Evolutionary conservation across 2,329 filamentous ascomycete species (phyloP).

Genomic region (Amauroascus niger): DNA sequence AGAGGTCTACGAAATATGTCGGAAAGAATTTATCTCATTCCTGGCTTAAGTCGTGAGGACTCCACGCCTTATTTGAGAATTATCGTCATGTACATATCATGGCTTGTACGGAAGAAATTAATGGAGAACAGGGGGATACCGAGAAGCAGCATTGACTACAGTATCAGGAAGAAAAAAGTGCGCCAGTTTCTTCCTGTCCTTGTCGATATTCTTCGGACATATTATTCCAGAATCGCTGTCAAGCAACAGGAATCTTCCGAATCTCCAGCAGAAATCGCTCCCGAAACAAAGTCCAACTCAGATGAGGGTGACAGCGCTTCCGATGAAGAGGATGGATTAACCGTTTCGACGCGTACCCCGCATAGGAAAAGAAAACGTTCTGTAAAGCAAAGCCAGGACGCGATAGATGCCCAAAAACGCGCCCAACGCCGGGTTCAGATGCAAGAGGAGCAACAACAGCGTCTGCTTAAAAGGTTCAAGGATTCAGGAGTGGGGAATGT

Average conservation of each 20-base stretch:
- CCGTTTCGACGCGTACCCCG: conserved; percentile 20
- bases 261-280: conserved; percentile 1
- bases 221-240: conserved; percentile 16
- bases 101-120: conserved; percentile 22
- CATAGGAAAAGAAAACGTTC: conserved; percentile 42
- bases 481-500: conserved; percentile 27
- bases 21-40: background rate
- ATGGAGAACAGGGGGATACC: conserved; percentile 19
- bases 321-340: background rate
- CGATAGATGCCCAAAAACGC: conserved; percentile 46
- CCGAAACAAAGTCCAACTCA: background rate
- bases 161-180: conserved; percentile 23
- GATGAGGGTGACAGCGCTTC: background rate
- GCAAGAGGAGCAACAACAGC: conserved; percentile 44
- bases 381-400: conserved; percentile 41
- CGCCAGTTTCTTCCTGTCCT: conserved; percentile 27
- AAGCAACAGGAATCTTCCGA: background rate
- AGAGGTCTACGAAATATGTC: background rate
- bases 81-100: conserved; percentile 27
- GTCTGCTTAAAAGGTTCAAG: conserved; percentile 26
- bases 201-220: conserved; percentile 18
- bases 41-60: background rate
- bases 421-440: conserved; percentile 47
- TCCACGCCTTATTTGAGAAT: conserved; percentile 19
- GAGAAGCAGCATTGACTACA: conserved; percentile 18